Base-by-base conservation (phyloP, 164 flowering plant genomes). In the Liriodendron chinense region DNA sequence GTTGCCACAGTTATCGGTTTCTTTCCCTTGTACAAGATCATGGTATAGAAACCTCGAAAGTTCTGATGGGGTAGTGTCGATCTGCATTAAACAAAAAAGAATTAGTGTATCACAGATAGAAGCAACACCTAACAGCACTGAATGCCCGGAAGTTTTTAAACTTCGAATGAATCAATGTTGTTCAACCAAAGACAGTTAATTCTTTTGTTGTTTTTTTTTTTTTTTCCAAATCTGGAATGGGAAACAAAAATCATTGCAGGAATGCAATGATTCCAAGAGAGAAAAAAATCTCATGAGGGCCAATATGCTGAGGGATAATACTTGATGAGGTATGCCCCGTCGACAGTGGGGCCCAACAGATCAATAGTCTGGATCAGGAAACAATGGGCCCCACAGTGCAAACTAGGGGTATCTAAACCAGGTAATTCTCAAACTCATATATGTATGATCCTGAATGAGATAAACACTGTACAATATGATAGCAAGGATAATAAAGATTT, bases 41-140 rank as follows among this genome's bases (percentile, higher is more conserved):
- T 86, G 0, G 96, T 91, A 75, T 93, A 92, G 78, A 95, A 95
- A 16, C 98, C 98, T 68, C 65, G 78, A 75, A 88, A 95, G 79
- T 92, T 89, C 78, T 91, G 80, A 26, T 95, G 94, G 22, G 81
- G 84, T 8, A 89, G 82, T 69, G 86, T 80, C 47, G 97, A 89
- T 81, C 96, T 92, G 84, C 56, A 83, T 12, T 50, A 16, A 49
- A 66, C 13, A 53, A 53, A 22, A 9, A 13, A 9, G 22, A 14
- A 12, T 53, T 13, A 53, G 59, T 53, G 59, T 1, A 10, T 16
- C 59, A 13, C 18, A 2, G 20, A 53, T 14, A 53, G 18, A 53
- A 53, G 43, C 3, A 34, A 34, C 43, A 34, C 43, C 43, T 34
- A 34, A 34, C 5, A 34, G 43, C 43, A 34, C 43, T 34, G 43